phyloP scores from a whole-genome alignment of 306 rosid genomes.

The Vigna reflexopilosa region DNA sequence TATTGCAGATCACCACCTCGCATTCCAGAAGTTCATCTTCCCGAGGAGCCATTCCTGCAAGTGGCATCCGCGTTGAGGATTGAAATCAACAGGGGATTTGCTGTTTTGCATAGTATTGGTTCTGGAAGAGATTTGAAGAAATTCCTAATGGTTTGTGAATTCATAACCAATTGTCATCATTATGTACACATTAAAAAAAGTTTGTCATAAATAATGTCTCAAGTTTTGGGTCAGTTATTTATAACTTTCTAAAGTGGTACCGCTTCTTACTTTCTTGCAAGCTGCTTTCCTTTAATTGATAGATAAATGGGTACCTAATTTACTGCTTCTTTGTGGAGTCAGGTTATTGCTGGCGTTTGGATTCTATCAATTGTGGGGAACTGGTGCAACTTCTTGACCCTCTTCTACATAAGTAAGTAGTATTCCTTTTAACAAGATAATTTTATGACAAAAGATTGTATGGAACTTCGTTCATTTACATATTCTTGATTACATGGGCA shows the following conservation, averaged over 20 bases:
- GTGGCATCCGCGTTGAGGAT: constrained; percentile 52
- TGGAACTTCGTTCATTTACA: background rate
- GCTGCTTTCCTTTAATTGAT: constrained; percentile 9
- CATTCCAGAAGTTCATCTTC: constrained; percentile 61
- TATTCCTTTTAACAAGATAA: background rate
- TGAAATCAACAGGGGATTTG: constrained; percentile 60
- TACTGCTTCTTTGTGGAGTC: constrained; percentile 1
- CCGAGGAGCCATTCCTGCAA: constrained; percentile 66
- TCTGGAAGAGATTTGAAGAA: constrained; percentile 73
- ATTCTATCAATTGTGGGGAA: constrained; percentile 61
- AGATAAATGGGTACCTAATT: constrained; percentile 13
- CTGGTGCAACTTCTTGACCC: constrained; percentile 73
- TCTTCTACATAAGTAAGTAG: constrained; percentile 67
- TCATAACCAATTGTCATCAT: background rate
- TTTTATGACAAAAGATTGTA: background rate
- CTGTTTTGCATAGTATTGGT: constrained; percentile 53
- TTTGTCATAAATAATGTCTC: background rate
- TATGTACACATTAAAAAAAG: background rate
- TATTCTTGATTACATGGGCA: constrained; percentile 38
- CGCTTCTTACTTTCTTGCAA: background rate
- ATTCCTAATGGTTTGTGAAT: constrained; percentile 63
- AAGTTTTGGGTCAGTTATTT: background rate
- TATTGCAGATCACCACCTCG: constrained; percentile 58
- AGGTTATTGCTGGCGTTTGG: constrained; percentile 77
- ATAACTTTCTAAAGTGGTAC: background rate